Evolutionary conservation across 2,329 filamentous ascomycete species (phyloP).

Genomic region (Monosporascus cannonballus): DNA sequence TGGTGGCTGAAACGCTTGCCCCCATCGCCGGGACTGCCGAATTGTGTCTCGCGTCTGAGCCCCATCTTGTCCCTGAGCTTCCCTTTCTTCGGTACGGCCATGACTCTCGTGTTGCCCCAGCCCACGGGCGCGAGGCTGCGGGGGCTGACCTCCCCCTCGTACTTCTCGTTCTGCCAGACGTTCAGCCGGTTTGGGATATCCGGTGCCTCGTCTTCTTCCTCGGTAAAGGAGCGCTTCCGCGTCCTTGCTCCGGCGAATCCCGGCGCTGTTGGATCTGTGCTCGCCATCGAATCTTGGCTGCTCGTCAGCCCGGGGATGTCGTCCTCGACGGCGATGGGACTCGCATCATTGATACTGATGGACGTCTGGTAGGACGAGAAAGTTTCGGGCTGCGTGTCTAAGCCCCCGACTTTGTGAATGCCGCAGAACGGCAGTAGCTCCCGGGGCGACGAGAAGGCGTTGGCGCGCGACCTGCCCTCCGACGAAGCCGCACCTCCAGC

Average conservation of each 20-base stretch:
- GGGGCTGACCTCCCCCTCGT: conserved; percentile 35
- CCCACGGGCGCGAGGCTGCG: conserved; percentile 31
- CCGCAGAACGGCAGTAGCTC: conserved; percentile 80
- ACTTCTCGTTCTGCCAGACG: conserved; percentile 19
- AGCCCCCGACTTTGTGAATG: conserved; percentile 67
- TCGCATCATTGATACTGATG: conserved; percentile 8
- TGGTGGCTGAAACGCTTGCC: conserved; percentile 34
- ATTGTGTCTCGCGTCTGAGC: too few species aligned
- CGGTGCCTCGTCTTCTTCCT: conserved; percentile 33
- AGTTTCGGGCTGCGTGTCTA: conserved; percentile 51
- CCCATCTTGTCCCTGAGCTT: conserved; percentile 13
- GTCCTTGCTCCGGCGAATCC: conserved; percentile 12
- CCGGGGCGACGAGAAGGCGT: conserved; percentile 30
- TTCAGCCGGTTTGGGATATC: conserved; percentile 16
- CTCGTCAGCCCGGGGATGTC: conserved; percentile 45
- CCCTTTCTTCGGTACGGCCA: conserved; percentile 40
- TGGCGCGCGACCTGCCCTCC: conserved; percentile 16
- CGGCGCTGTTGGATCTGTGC: conserved; percentile 17
- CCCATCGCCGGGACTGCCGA: conserved; percentile 12
- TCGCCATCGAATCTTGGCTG: conserved; percentile 49
- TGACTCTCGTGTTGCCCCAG: conserved; percentile 35
- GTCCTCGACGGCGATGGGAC: conserved; percentile 15
- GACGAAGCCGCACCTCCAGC: conserved; percentile 1
- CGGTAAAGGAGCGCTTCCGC: conserved; percentile 43
- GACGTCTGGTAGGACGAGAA: conserved; percentile 11